Evolutionary conservation across 176 grass and related monocot species (phyloP).

Genomic region (Musa troglodytarum): DNA sequence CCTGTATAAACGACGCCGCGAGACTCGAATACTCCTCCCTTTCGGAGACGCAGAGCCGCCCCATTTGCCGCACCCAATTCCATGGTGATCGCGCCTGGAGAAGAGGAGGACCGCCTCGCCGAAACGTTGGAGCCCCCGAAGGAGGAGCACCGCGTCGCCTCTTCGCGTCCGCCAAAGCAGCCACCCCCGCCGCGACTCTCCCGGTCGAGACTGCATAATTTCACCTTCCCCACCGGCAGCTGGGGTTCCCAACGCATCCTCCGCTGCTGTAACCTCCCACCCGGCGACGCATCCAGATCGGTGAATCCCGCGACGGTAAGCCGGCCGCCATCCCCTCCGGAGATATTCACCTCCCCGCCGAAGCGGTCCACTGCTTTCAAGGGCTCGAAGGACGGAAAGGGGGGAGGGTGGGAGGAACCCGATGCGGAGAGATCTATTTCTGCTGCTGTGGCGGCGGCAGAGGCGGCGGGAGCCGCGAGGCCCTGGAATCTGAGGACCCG

Average conservation of each 20-base stretch:
- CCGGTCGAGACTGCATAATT: not conserved
- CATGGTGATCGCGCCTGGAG: not conserved
- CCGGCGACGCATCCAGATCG: not conserved
- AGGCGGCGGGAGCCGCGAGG: not conserved
- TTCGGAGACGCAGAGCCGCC: not conserved
- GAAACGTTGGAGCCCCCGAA: not conserved
- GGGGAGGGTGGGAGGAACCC: not conserved
- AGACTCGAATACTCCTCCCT: not conserved
- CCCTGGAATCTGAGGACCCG: conserved; percentile 18
- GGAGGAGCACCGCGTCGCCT: not conserved
- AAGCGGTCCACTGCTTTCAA: not conserved
- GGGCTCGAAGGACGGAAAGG: no score
- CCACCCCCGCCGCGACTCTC: not conserved
- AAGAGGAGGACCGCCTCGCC: not conserved
- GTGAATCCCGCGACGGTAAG: not conserved
- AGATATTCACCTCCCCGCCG: not conserved
- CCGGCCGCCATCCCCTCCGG: not conserved
- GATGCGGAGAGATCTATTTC: not conserved
- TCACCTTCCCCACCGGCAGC: not conserved
- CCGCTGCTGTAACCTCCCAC: not conserved
- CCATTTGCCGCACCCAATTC: not conserved
- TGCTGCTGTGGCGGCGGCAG: not conserved
- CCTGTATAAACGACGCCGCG: no score
- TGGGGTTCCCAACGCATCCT: not conserved
- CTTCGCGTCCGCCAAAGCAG: not conserved